Evolutionary conservation across 257 asterid genomes (phyloP).

Genomic region (Echites panduratus): DNA sequence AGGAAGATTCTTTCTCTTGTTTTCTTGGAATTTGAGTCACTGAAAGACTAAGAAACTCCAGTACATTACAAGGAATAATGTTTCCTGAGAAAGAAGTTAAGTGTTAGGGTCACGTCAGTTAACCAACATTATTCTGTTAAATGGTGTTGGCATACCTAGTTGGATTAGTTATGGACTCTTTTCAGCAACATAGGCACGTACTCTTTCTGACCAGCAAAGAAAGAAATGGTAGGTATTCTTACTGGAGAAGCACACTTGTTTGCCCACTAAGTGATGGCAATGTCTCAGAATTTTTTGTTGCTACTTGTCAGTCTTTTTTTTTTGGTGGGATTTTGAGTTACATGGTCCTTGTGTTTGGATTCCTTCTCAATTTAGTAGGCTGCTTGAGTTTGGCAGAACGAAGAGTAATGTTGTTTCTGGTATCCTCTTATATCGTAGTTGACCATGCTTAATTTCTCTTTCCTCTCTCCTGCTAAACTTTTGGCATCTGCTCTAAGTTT

Average conservation of each 20-base stretch:
- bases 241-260: background rate
- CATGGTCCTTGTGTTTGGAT: background rate
- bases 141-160: background rate
- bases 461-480: background rate
- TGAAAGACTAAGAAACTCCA: background rate
- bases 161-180: background rate
- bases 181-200: background rate
- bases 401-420: background rate
- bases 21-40: background rate
- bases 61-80: background rate
- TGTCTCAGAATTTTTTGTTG: background rate
- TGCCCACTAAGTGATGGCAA: background rate
- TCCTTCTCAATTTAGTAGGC: background rate
- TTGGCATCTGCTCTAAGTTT: background rate
- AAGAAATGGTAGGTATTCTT: background rate
- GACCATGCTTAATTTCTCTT: background rate
- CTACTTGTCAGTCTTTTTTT: background rate
- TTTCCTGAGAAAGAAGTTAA: background rate
- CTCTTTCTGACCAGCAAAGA: background rate
- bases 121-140: background rate
- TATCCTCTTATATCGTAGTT: background rate
- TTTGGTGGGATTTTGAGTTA: background rate
- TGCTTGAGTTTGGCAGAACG: background rate
- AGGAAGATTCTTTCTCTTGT: background rate
- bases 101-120: background rate